A percentile compares a stretch with the other conserved stretches of the same genome.
Evolutionary conservation across 2,329 filamentous ascomycete genomes (phyloP).

Genomic region (Trichoderma koningiopsis): DNA sequence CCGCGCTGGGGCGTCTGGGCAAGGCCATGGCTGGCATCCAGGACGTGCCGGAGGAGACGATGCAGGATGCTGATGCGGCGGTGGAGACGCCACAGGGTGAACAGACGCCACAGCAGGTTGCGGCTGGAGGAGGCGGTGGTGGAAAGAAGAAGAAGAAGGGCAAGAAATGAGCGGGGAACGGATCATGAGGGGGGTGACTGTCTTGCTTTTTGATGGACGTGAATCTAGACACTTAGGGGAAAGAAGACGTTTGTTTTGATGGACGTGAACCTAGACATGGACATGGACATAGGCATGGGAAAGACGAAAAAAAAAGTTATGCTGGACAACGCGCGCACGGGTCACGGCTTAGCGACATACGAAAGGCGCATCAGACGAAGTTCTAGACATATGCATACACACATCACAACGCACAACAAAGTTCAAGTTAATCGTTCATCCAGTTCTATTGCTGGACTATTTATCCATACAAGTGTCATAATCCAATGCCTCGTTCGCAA

Average conservation of each 20-base stretch:
- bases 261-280: not conserved
- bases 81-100: constrained; percentile 30
- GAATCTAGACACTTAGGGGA: not conserved
- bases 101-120: constrained; percentile 33
- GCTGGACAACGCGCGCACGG: not conserved
- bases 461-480: constrained; percentile 28
- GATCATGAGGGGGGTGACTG: not conserved
- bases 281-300: not conserved
- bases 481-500: constrained; percentile 28
- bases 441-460: constrained; percentile 22
- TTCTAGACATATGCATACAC: not conserved
- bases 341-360: not conserved
- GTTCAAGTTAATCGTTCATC: not conserved
- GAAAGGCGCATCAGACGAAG: not conserved
- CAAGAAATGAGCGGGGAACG: constrained; percentile 54
- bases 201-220: not conserved
- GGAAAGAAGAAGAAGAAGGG: constrained; percentile 72
- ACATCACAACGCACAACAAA: not conserved
- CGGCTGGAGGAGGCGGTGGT: constrained; percentile 33
- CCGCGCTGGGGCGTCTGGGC: constrained; percentile 74
- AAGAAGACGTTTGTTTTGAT: not conserved
- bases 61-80: constrained; percentile 43
- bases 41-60: constrained; percentile 45
- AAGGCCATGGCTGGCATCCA: constrained; percentile 64
- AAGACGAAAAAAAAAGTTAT: no score